phyloP scores from a whole-genome alignment of 345 rosid genomes.

The Clausena lansium region DNA sequence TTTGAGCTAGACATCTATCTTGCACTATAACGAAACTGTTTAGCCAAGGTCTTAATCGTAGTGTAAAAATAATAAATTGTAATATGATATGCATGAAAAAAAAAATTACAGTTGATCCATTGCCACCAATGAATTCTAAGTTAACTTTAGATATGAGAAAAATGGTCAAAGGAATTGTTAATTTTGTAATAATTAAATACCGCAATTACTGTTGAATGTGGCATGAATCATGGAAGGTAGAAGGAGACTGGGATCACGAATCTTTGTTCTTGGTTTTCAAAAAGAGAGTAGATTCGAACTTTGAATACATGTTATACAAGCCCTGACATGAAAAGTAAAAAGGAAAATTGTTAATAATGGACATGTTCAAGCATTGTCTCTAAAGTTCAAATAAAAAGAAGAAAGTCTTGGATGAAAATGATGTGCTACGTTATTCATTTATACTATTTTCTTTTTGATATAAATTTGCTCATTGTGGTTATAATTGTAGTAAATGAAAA shows the following conservation, averaged over 20 bases:
- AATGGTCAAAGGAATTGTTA: background rate
- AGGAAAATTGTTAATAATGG: background rate
- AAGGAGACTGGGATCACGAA: background rate
- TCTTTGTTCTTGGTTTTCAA: background rate
- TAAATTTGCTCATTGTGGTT: too few species aligned
- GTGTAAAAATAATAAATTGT: too few species aligned
- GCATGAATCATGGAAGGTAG: background rate
- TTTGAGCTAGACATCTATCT: background rate
- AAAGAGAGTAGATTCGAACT: background rate
- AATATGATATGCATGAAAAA: too few species aligned
- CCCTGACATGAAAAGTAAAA: background rate
- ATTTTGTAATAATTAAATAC: background rate
- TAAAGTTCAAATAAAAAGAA: too few species aligned
- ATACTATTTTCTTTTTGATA: too few species aligned
- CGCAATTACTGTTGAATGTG: background rate
- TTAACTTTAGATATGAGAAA: background rate
- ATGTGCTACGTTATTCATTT: too few species aligned
- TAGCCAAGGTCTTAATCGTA: too few species aligned
- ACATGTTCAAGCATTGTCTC: too few species aligned
- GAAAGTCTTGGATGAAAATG: too few species aligned
- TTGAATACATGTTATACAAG: background rate
- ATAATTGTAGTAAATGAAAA: too few species aligned
- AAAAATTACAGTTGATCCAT: too few species aligned
- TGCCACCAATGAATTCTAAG: background rate
- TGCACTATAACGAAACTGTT: too few species aligned